Evolutionary conservation across 805 yeast genomes (phyloP), one percentile per base, ranked within the genome.

Genomic region (Kluyveromyces nonfermentans): DNA sequence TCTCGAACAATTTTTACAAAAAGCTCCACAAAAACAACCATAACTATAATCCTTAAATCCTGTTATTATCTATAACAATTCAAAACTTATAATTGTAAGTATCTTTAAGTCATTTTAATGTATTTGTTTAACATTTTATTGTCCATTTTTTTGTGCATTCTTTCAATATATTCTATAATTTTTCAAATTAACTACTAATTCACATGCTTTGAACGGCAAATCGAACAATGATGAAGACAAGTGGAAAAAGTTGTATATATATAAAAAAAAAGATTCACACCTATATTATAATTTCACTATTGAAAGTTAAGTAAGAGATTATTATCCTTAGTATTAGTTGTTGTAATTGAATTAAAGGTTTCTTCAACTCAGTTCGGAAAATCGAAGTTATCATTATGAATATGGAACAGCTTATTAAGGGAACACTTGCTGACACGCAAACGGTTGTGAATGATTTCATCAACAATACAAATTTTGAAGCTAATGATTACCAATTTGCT

Each of bases 401-500:
- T 14, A 25, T 25, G 30, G 30, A 25, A 25, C 30, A 25, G 12
- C 12, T 25, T 25, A 6, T 25, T 25, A 25, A 25, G 30, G 30
- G 30, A 3, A 25, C 30, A 10, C 30, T 25, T 25, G 30, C 30
- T 25, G 30, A 25, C 12, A 25, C 30, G 30, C 30, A 25, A 25
- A 16, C 7, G 18, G 18, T 38, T 10, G 7, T 25, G 10, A 19
- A 22, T 3, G 34, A 38, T 10, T 14, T 38, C 14, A 7, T 38
- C 21, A 32, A 35, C 22, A 19, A 45, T 21, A 46, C 57, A 12
- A 48, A 60, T 37, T 51, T 54, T 10, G 36, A 50, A 7, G 57
- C 59, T 17, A 45, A 34, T 15, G 43, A 49, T 40, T 51, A 59
- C 15, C 45, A 46, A 62, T 72, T 68, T 46, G 77, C 90, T 5